Conservation (phyloP, 2,329 filamentous ascomycete genomes). For the Colletotrichum spaethianum region DNA sequence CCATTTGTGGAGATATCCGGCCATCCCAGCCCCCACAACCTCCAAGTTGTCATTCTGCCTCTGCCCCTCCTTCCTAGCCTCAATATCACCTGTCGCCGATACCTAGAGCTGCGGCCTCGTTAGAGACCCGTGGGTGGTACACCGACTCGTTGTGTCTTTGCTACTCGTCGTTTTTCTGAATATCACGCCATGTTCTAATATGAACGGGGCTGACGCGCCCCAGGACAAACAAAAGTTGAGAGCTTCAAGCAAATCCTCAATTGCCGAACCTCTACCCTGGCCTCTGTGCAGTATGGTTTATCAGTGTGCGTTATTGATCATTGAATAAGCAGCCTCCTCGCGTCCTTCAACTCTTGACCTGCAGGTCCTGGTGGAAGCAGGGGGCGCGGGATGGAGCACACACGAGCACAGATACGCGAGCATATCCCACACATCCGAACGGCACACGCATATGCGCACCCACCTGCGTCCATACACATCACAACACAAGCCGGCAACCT, state of each 20-base stretch:
- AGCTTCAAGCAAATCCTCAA: no score
- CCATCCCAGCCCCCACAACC: not conserved
- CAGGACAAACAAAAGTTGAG: not conserved
- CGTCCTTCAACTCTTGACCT: not conserved
- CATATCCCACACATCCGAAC: not conserved
- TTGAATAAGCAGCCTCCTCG: not conserved
- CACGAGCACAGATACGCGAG: no score
- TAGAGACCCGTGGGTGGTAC: not conserved
- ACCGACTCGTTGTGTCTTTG: not conserved
- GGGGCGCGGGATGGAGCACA: conserved; percentile 16
- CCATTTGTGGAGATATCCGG: not conserved
- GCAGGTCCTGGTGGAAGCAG: conserved; percentile 11
- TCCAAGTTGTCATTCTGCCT: not conserved
- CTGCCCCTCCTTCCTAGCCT: not conserved
- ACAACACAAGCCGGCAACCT: not conserved
- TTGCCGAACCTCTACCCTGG: not conserved
- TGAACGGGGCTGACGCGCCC: not conserved
- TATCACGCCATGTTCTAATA: not conserved
- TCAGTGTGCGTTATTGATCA: not conserved
- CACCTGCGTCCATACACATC: not conserved
- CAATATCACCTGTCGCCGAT: not conserved
- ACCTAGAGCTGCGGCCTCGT: not conserved
- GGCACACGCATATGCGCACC: not conserved
- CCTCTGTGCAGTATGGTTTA: not conserved
- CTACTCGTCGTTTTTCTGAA: not conserved